These are phyloP conservation scores for Pulveroboletus ravenelii DNA, from an alignment of 768 basidiomycete species.

Conservation along the genomic window DNA sequence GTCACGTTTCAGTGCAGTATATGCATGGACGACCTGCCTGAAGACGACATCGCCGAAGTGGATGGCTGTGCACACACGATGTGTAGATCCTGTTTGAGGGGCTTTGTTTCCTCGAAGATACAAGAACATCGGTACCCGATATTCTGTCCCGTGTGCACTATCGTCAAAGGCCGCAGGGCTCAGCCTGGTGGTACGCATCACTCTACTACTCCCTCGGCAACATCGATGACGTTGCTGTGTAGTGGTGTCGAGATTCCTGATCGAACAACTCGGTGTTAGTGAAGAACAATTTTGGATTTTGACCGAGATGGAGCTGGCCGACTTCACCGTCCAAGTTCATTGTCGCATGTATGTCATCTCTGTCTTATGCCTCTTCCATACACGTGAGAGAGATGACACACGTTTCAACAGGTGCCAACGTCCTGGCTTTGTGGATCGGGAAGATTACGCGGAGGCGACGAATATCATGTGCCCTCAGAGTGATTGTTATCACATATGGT, in stretches of 20 bases:
- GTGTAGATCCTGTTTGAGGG: conserved; percentile 50
- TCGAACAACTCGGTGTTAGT: conserved; percentile 43
- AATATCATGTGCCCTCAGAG: conserved; percentile 47
- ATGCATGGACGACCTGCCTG: conserved; percentile 48
- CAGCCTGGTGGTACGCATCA: conserved; percentile 32
- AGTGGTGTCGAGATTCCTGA: conserved; percentile 39
- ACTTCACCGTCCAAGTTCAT: conserved; percentile 40
- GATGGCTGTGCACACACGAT: conserved; percentile 46
- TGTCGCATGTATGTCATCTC: conserved; percentile 43
- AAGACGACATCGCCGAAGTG: conserved; percentile 40
- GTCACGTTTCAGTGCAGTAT: conserved; percentile 47
- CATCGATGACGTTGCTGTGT: not conserved
- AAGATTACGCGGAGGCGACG: conserved; percentile 37
- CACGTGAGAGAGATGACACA: not conserved
- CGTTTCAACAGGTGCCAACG: conserved; percentile 41
- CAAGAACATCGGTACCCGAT: conserved; percentile 55
- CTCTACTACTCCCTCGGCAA: not conserved
- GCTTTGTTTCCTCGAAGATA: conserved; percentile 42
- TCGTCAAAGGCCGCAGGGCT: conserved; percentile 18
- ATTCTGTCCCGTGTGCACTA: conserved; percentile 53
- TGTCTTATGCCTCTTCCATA: not conserved
- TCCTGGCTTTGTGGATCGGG: conserved; percentile 45
- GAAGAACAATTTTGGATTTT: conserved; percentile 38
- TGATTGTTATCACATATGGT: conserved; percentile 52
- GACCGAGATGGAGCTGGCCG: conserved; percentile 44